A percentile compares a stretch with the other conserved stretches of the same genome.
Conservation (phyloP, 768 basidiomycete species). For the Serendipita vermifera region DNA sequence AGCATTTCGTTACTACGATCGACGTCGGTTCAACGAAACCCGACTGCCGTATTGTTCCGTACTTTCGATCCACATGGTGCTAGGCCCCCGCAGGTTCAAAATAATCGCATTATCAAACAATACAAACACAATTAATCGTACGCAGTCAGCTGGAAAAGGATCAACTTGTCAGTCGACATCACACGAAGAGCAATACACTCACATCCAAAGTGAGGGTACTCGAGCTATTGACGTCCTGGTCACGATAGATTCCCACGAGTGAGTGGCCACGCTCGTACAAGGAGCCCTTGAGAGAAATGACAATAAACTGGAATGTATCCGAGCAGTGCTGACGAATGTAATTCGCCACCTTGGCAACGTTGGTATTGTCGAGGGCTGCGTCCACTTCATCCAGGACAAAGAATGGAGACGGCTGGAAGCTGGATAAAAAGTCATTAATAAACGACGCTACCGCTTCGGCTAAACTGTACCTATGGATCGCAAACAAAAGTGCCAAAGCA, state of each 20-base stretch:
- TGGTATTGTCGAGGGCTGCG: constrained; percentile 96
- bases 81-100: too few species aligned
- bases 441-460: not conserved
- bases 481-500: constrained; percentile 88
- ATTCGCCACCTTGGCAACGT: constrained; percentile 88
- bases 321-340: constrained; percentile 83
- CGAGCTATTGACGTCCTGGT: constrained; percentile 89
- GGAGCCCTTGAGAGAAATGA: constrained; percentile 92
- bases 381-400: constrained; percentile 99
- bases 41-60: too few species aligned
- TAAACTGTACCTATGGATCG: constrained; percentile 69
- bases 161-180: not conserved
- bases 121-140: constrained; percentile 9
- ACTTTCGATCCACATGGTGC: too few species aligned
- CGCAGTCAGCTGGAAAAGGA: constrained; percentile 1
- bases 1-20: too few species aligned
- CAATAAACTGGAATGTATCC: constrained; percentile 83
- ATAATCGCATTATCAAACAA: too few species aligned
- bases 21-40: too few species aligned
- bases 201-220: constrained; percentile 86
- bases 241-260: constrained; percentile 86
- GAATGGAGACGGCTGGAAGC: constrained; percentile 93
- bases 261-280: constrained; percentile 84
- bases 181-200: constrained; percentile 21
- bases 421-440: constrained; percentile 21